Evolutionary conservation across 2,329 filamentous ascomycete genomes (phyloP).

Genomic region (Neofusicoccum umdonicola): DNA sequence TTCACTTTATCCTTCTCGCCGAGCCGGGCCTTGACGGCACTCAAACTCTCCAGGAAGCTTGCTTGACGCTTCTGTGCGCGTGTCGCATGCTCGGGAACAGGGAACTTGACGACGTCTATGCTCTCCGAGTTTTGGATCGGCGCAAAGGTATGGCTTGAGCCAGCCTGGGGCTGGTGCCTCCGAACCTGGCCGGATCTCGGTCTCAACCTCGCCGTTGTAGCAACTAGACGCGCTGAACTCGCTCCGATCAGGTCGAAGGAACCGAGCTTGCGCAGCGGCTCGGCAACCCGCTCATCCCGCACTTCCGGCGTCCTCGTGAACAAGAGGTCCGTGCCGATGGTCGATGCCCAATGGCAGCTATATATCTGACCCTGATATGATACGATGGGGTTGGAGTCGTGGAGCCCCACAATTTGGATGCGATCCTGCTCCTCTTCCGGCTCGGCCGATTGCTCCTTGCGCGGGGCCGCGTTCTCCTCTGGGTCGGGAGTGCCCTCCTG

Average conservation of each 20-base stretch:
- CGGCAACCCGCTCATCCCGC: constrained; percentile 13
- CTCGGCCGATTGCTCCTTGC: constrained; percentile 2
- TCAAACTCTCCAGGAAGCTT: constrained; percentile 4
- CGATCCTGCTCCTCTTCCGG: constrained; percentile 20
- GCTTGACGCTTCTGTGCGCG: constrained; percentile 13
- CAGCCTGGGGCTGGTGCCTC: constrained; percentile 71
- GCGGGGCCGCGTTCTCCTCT: neutral
- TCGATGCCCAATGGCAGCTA: constrained; percentile 75
- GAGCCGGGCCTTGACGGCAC: constrained; percentile 13
- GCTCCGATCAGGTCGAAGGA: constrained; percentile 71
- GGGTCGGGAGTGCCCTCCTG: neutral
- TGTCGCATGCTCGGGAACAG: neutral
- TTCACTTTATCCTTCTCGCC: constrained; percentile 14
- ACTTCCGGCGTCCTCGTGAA: constrained; percentile 49
- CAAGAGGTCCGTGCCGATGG: constrained; percentile 80
- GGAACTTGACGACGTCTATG: neutral
- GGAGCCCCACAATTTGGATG: constrained; percentile 81
- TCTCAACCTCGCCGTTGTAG: constrained; percentile 60
- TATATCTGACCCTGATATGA: constrained; percentile 78
- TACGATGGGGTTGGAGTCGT: constrained; percentile 72
- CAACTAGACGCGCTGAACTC: constrained; percentile 67
- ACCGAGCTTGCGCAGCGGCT: constrained; percentile 50
- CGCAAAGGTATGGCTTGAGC: constrained; percentile 60
- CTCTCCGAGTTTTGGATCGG: neutral
- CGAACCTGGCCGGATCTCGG: constrained; percentile 22